Percentiles rank a stretch among this genome's conserved stretches.
Conservation (phyloP, 345 rosid species). For the Euphorbia pulcherrima region DNA sequence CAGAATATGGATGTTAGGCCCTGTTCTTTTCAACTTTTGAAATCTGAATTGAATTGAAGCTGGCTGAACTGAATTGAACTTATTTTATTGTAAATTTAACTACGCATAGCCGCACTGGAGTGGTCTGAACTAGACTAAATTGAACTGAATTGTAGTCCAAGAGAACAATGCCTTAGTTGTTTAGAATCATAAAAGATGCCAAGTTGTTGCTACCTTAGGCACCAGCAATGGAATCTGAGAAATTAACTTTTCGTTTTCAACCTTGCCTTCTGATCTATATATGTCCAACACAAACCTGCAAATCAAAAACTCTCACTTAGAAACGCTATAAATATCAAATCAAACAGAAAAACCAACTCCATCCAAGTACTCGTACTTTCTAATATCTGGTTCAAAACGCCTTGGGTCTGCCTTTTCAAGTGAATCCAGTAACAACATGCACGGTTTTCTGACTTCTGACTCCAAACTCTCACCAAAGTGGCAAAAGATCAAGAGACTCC, state of each 20-base stretch:
- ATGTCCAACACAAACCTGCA: slow-evolving; percentile 63
- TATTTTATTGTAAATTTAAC: too few relatives aligned
- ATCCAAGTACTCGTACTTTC: slow-evolving; percentile 36
- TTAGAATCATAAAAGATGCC: too few relatives aligned
- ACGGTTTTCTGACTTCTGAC: slow-evolving; percentile 39
- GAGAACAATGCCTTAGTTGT: too few relatives aligned
- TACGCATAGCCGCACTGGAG: too few relatives aligned
- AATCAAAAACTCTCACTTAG: neutral
- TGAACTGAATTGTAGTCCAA: too few relatives aligned
- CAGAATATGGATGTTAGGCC: neutral
- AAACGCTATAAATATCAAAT: neutral
- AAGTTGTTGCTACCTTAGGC: slow-evolving; percentile 42
- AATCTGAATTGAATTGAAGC: too few relatives aligned
- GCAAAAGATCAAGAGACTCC: slow-evolving; percentile 73
- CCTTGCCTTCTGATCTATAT: slow-evolving; percentile 46
- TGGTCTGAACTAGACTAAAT: too few relatives aligned
- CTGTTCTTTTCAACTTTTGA: too few relatives aligned
- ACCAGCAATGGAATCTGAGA: slow-evolving; percentile 46
- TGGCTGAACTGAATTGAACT: too few relatives aligned
- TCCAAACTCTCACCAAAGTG: slow-evolving; percentile 50
- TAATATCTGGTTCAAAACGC: slow-evolving; percentile 54
- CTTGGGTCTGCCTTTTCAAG: slow-evolving; percentile 45
- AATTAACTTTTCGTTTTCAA: slow-evolving; percentile 36
- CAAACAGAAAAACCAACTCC: neutral
- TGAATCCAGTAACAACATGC: slow-evolving; percentile 69